Evolutionary conservation across 805 yeast species (phyloP).

Genomic region (Lachancea sp.): DNA sequence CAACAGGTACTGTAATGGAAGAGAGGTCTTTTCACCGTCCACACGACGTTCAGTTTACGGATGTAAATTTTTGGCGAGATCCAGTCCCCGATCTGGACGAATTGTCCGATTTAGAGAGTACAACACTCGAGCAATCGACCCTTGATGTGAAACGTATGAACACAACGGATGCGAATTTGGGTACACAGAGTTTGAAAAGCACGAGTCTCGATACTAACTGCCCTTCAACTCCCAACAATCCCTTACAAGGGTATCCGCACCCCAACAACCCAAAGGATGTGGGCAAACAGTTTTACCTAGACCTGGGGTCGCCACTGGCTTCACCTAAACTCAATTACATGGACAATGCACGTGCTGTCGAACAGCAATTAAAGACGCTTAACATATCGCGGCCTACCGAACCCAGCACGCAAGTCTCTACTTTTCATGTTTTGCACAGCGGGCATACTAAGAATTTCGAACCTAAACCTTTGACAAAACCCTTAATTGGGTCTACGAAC

Average conservation of each 20-base stretch:
- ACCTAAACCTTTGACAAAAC: conserved; percentile 10
- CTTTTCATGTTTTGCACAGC: conserved; percentile 22
- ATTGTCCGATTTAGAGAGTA: conserved; percentile 44
- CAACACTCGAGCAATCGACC: conserved; percentile 22
- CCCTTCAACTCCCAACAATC: conserved; percentile 1
- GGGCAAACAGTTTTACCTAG: conserved; percentile 31
- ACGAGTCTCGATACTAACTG: conserved; percentile 7
- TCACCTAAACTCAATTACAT: conserved; percentile 26
- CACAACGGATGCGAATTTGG: conserved; percentile 9
- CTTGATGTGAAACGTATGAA: conserved; percentile 14
- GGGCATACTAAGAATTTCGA: conserved; percentile 10
- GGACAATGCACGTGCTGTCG: conserved; percentile 13
- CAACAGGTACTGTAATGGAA: conserved; percentile 17
- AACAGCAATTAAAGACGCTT: conserved; percentile 14
- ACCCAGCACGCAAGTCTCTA: conserved; percentile 22
- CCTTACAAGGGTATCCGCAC: background rate
- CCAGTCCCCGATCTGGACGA: conserved; percentile 62
- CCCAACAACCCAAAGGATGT: conserved; percentile 13
- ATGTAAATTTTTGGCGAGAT: conserved; percentile 88
- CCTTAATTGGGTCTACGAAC: background rate
- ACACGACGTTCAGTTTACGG: conserved; percentile 53
- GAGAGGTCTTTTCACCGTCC: conserved; percentile 32
- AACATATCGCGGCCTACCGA: conserved; percentile 18
- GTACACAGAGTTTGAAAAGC: conserved; percentile 13
- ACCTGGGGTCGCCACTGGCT: conserved; percentile 31